These are phyloP conservation scores for Alternaria gansuensis DNA, from an alignment of 2,329 filamentous ascomycete genomes.

Conservation along the genomic window DNA sequence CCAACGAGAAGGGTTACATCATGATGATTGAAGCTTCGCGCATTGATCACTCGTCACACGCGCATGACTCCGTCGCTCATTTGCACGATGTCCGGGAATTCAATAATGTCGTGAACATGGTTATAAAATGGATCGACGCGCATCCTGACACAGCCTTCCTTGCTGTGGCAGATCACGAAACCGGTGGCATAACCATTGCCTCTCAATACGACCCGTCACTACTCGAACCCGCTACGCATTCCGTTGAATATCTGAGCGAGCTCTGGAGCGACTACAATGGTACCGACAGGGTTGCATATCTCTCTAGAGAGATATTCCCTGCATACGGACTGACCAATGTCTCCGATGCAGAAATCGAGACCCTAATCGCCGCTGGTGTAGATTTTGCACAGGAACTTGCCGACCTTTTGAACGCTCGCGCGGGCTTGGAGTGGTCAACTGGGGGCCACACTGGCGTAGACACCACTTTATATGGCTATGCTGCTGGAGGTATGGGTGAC, in stretches of 20 bases:
- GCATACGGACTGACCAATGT: constrained; percentile 42
- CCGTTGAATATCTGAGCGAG: constrained; percentile 43
- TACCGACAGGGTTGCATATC: constrained; percentile 44
- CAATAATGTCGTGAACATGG: constrained; percentile 52
- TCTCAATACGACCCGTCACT: constrained; percentile 49
- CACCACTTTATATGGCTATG: constrained; percentile 52
- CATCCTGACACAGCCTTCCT: constrained; percentile 54
- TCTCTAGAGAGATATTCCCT: constrained; percentile 36
- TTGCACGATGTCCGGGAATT: constrained; percentile 55
- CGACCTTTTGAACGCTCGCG: constrained; percentile 32
- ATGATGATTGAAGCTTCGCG: constrained; percentile 48
- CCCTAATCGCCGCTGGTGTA: constrained; percentile 35
- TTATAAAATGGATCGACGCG: constrained; percentile 54
- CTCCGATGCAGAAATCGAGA: constrained; percentile 40
- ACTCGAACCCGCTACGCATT: constrained; percentile 43
- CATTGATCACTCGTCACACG: constrained; percentile 38
- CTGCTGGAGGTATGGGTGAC: constrained; percentile 25
- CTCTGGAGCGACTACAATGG: constrained; percentile 44
- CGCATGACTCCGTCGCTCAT: constrained; percentile 40
- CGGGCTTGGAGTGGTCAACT: constrained; percentile 51
- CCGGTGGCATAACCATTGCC: constrained; percentile 53
- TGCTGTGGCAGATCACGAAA: constrained; percentile 56
- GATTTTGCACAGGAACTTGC: constrained; percentile 42
- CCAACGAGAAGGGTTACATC: constrained; percentile 52
- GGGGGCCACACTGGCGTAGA: constrained; percentile 53